These are phyloP conservation scores for Globisporangium recalcitrans DNA, from an alignment of 352 stramenopile species.

Conservation along the genomic window DNA sequence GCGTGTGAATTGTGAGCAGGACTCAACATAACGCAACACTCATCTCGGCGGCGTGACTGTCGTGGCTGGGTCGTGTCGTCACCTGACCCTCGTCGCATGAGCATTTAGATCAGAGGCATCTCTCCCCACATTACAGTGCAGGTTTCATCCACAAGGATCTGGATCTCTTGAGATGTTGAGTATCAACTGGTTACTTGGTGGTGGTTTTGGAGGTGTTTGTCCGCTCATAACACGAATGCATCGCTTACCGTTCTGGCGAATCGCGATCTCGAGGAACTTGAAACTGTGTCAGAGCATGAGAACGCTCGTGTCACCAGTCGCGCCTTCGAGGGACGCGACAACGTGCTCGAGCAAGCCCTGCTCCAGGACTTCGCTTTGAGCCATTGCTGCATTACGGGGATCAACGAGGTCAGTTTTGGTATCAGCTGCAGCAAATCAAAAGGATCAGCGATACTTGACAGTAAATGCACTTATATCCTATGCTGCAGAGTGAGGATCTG, in stretches of 20 bases:
- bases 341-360: conserved; percentile 29
- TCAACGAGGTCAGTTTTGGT: not conserved
- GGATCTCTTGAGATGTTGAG: not conserved
- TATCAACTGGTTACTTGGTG: too few species aligned
- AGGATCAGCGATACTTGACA: not conserved
- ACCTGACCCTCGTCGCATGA: not conserved
- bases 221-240: not conserved
- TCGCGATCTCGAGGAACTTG: conserved; percentile 44
- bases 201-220: too few species aligned
- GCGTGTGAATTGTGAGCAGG: not conserved
- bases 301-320: conserved; percentile 3
- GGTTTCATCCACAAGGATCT: not conserved
- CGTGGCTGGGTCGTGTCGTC: not conserved
- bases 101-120: not conserved
- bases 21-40: not conserved
- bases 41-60: not conserved
- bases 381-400: conserved; percentile 9
- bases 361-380: conserved; percentile 21
- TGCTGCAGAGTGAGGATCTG: conserved; percentile 35
- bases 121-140: not conserved
- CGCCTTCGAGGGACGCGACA: conserved; percentile 27
- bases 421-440: conserved; percentile 2
- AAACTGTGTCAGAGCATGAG: conserved; percentile 46
- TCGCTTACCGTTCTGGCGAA: conserved; percentile 31
- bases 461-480: conserved; percentile 14